phyloP scores from a whole-genome alignment of 2,329 filamentous ascomycete genomes.

The Epichloe hybrida region DNA sequence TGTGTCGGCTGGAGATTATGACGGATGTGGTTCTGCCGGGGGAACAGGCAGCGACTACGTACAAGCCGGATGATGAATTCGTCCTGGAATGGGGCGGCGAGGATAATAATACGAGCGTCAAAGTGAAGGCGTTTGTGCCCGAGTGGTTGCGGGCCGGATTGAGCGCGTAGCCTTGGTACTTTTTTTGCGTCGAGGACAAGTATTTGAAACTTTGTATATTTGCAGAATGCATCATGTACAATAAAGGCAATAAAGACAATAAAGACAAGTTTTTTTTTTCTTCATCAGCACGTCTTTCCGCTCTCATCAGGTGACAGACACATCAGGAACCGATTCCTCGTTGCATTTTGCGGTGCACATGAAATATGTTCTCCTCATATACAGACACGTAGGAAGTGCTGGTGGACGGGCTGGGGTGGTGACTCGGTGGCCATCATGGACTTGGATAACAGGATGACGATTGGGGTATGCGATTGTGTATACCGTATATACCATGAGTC shows the following conservation, averaged over 20 bases:
- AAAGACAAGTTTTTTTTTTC: too few species aligned
- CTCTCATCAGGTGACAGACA: too few species aligned
- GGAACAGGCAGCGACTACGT: conserved; percentile 50
- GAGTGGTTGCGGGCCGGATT: conserved; percentile 49
- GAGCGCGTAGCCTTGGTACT: background rate
- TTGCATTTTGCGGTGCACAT: too few species aligned
- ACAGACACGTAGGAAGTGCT: background rate
- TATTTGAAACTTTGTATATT: background rate
- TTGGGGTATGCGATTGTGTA: background rate
- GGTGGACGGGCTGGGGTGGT: background rate
- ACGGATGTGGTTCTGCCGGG: conserved; percentile 64
- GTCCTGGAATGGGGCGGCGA: conserved; percentile 39
- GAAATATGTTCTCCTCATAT: too few species aligned
- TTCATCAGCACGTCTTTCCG: too few species aligned
- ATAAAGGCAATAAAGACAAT: too few species aligned
- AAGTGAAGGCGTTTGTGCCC: conserved; percentile 72
- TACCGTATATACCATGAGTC: too few species aligned
- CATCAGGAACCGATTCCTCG: too few species aligned
- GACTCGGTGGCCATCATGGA: background rate
- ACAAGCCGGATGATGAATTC: conserved; percentile 48
- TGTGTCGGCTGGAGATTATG: conserved; percentile 86
- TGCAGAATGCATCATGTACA: background rate
- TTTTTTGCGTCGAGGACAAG: background rate
- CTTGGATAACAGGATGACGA: background rate
- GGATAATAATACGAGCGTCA: conserved; percentile 25